Conservation (phyloP, 2,329 filamentous ascomycete species). For the Alternaria sp. region DNA sequence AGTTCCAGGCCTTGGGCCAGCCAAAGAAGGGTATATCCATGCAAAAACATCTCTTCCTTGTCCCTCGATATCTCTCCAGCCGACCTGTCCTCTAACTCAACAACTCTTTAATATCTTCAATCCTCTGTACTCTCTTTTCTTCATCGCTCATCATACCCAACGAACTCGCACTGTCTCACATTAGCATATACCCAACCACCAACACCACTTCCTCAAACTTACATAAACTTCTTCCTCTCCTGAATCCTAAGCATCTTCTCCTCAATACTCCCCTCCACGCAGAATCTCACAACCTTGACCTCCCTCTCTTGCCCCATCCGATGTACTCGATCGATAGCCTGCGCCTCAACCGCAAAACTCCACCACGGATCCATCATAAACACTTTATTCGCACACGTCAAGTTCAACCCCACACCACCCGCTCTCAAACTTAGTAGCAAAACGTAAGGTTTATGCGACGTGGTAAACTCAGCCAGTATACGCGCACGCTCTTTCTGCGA, state of each 20-base stretch:
- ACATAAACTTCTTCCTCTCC: constrained; percentile 96
- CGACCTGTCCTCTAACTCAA: constrained; percentile 62
- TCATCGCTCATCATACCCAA: constrained; percentile 95
- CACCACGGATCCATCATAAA: constrained; percentile 99
- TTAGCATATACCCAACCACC: constrained; percentile 28
- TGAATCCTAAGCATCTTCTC: constrained; percentile 94
- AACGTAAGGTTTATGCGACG: constrained; percentile 68
- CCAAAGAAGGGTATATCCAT: not conserved
- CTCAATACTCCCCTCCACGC: constrained; percentile 90
- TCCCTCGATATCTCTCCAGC: not conserved
- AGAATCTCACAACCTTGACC: constrained; percentile 86
- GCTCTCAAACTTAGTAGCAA: constrained; percentile 86
- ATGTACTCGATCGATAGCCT: constrained; percentile 97
- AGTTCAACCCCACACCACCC: constrained; percentile 90
- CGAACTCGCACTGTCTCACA: constrained; percentile 76
- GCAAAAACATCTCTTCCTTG: not conserved
- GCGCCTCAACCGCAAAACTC: constrained; percentile 95
- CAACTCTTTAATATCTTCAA: constrained; percentile 93
- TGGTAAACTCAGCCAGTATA: constrained; percentile 76
- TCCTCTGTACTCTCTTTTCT: constrained; percentile 86
- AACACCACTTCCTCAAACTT: constrained; percentile 54
- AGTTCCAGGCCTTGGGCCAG: not conserved
- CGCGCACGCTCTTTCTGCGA: constrained; percentile 82
- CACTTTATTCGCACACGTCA: constrained; percentile 87
- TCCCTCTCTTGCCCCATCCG: constrained; percentile 92